phyloP scores from a whole-genome alignment of 140 eudicot species.

The Stevia rebaudiana region DNA sequence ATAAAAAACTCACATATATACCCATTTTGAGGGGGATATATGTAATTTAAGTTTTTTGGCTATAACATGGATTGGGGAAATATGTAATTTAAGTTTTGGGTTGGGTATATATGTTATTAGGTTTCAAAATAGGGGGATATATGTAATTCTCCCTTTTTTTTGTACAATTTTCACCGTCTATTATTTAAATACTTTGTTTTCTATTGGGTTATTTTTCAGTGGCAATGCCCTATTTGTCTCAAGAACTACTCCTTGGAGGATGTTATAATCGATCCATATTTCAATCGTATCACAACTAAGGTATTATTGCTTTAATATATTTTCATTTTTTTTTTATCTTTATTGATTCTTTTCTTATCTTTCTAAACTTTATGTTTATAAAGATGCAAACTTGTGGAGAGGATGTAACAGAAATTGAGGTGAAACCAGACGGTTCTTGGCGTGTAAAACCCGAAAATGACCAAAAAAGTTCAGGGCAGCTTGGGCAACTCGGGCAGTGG shows the following conservation, averaged over 20 bases:
- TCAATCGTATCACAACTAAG: constrained; percentile 68
- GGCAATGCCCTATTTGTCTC: constrained; percentile 97
- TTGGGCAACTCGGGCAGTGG: constrained; percentile 68
- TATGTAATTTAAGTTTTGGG: too few species aligned
- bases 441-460: constrained; percentile 67
- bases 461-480: constrained; percentile 57
- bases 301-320: constrained; percentile 30
- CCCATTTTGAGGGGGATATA: too few species aligned
- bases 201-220: constrained; percentile 41
- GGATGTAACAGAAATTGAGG: constrained; percentile 82
- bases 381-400: constrained; percentile 74
- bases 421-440: constrained; percentile 94
- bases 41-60: too few species aligned
- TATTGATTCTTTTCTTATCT: not conserved
- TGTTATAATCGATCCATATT: constrained; percentile 84
- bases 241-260: constrained; percentile 84
- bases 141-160: too few species aligned
- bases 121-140: too few species aligned
- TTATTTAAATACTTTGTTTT: not conserved
- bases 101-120: too few species aligned
- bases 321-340: not conserved
- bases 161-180: too few species aligned
- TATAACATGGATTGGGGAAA: too few species aligned
- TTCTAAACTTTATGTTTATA: not conserved
- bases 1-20: too few species aligned